Conservation (phyloP, 768 basidiomycete species). For the Phaeolepiota aurea region DNA sequence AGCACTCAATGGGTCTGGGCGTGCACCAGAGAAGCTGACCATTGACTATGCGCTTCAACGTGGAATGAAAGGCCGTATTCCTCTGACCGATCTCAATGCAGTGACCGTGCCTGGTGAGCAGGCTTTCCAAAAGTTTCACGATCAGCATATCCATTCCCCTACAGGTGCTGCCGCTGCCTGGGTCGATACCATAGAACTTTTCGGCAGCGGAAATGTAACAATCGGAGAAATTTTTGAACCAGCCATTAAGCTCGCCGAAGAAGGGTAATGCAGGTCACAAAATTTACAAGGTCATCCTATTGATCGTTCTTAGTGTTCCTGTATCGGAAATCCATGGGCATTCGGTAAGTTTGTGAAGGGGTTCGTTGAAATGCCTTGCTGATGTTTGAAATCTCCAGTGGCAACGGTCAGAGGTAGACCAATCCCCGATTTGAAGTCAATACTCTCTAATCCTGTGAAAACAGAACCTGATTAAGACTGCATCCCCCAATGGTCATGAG, state of each 20-base stretch:
- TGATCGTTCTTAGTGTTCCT: slow-evolving; percentile 50
- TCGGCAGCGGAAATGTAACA: slow-evolving; percentile 68
- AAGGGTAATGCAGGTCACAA: slow-evolving; percentile 47
- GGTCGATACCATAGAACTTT: slow-evolving; percentile 78
- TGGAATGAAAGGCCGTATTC: slow-evolving; percentile 71
- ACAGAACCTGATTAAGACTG: slow-evolving; percentile 62
- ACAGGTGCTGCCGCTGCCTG: slow-evolving; percentile 90
- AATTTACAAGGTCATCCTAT: not conserved
- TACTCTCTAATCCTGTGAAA: not conserved
- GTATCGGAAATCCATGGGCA: slow-evolving; percentile 76
- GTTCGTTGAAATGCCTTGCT: slow-evolving; percentile 2
- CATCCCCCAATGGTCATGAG: slow-evolving; percentile 79
- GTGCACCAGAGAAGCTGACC: slow-evolving; percentile 70
- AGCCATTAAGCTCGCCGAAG: slow-evolving; percentile 86
- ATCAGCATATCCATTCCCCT: slow-evolving; percentile 1
- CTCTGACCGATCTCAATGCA: slow-evolving; percentile 75
- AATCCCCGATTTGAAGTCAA: too few species aligned
- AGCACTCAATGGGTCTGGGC: slow-evolving; percentile 90
- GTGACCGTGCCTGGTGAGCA: slow-evolving; percentile 73
- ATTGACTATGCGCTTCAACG: slow-evolving; percentile 63
- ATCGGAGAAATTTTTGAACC: slow-evolving; percentile 73
- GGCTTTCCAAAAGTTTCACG: not conserved
- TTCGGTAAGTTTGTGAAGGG: slow-evolving; percentile 26
- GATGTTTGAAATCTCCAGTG: slow-evolving; percentile 29
- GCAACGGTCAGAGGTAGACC: slow-evolving; percentile 50